Percentiles rank a stretch among this genome's conserved stretches.
Evolutionary conservation across 306 rosid genomes (phyloP).

Genomic region (Cucurbita ficifolia): DNA sequence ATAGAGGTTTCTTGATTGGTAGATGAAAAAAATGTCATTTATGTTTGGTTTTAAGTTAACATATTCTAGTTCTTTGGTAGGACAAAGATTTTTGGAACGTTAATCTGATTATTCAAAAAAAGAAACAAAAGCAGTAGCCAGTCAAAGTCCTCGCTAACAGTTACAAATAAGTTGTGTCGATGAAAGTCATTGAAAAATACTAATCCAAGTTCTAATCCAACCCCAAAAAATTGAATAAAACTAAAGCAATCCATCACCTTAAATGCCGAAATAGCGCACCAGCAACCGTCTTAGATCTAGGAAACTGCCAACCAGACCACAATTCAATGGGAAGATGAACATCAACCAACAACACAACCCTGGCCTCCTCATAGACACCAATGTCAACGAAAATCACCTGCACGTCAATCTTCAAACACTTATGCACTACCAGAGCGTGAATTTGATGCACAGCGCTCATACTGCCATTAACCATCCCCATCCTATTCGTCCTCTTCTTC

Average conservation of each 20-base stretch:
- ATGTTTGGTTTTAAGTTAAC: not conserved
- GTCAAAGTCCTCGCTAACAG: not conserved
- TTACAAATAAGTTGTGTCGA: not conserved
- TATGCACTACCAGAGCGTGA: conserved; percentile 44
- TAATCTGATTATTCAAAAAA: not conserved
- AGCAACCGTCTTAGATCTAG: conserved; percentile 34
- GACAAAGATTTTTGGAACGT: not conserved
- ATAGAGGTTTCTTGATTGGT: not conserved
- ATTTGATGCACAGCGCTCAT: conserved; percentile 71
- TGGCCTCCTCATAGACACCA: conserved; percentile 16
- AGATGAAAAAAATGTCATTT: not conserved
- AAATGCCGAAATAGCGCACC: conserved; percentile 62
- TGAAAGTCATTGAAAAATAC: not conserved
- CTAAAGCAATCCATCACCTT: conserved; percentile 30
- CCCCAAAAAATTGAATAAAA: not conserved
- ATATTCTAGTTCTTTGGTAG: not conserved
- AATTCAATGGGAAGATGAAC: conserved; percentile 42
- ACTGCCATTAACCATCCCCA: conserved; percentile 69
- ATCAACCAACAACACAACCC: conserved; percentile 61
- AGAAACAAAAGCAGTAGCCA: not conserved
- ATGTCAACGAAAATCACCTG: conserved; percentile 25
- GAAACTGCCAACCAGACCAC: conserved; percentile 86
- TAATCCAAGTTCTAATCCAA: not conserved
- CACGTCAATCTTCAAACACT: conserved; percentile 39
- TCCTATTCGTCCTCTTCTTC: conserved; percentile 29